These are phyloP conservation scores for Bremia lactucae DNA, from an alignment of 352 stramenopile genomes.

Conservation along the genomic window DNA sequence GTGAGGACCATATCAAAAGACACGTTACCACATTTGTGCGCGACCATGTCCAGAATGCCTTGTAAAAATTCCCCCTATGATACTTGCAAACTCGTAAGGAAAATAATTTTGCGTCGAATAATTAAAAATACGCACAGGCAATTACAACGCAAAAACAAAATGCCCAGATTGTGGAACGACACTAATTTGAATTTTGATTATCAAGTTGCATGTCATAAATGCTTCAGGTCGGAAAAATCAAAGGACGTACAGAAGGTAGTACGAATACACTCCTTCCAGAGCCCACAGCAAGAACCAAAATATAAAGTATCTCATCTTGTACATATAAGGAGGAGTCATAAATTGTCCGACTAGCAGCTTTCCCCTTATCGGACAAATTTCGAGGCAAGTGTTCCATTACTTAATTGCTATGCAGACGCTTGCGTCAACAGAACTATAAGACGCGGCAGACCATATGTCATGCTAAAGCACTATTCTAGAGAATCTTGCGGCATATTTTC, in stretches of 20 bases:
- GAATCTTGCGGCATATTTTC: no score
- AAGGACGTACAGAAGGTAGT: slow-evolving; percentile 54
- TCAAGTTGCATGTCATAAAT: slow-evolving; percentile 64
- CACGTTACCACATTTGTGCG: slow-evolving; percentile 22
- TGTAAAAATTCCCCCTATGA: slow-evolving; percentile 48
- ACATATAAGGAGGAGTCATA: slow-evolving; percentile 48
- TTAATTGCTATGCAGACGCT: slow-evolving; percentile 38
- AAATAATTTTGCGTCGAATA: slow-evolving; percentile 78
- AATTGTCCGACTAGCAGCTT: slow-evolving; percentile 62
- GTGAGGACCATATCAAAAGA: slow-evolving; percentile 64
- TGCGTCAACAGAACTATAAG: slow-evolving; percentile 38
- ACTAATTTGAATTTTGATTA: slow-evolving; percentile 58
- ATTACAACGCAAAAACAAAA: slow-evolving; percentile 56
- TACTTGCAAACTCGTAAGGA: slow-evolving; percentile 69
- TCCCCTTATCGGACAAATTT: slow-evolving; percentile 71
- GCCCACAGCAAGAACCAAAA: slow-evolving; percentile 59
- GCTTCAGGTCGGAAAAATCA: slow-evolving; percentile 56
- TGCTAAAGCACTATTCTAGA: no score
- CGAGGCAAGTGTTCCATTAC: slow-evolving; percentile 39
- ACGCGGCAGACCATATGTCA: slow-evolving; percentile 44
- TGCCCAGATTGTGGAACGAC: slow-evolving; percentile 64
- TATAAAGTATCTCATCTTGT: slow-evolving; percentile 48
- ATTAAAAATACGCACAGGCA: slow-evolving; percentile 64
- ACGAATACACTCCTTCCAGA: slow-evolving; percentile 44
- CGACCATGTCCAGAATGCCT: slow-evolving; percentile 56